These are phyloP conservation scores for Trichoderma sp. DNA, from an alignment of 2,329 filamentous ascomycete species.

Conservation along the genomic window DNA sequence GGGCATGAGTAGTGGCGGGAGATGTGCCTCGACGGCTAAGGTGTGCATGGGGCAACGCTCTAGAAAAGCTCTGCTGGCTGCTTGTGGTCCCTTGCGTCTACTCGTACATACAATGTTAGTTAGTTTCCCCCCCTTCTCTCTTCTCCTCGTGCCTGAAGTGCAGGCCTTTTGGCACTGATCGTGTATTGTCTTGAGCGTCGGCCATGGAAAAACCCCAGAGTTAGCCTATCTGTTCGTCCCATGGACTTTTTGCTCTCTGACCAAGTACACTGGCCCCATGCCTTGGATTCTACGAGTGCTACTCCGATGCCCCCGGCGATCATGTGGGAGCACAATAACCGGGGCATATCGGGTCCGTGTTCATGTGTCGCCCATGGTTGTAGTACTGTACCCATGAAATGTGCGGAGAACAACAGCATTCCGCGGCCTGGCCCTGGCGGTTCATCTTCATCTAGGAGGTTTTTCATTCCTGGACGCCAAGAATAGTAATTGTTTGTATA, in stretches of 20 bases:
- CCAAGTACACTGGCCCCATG: neutral
- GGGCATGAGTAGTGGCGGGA: neutral
- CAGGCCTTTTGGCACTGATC: neutral
- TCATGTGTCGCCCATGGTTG: neutral
- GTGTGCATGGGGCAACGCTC: neutral
- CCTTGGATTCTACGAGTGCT: neutral
- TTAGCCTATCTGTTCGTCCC: neutral
- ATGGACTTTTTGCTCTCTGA: neutral
- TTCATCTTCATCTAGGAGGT: neutral
- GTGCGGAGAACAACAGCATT: conserved; percentile 5
- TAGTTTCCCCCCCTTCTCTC: neutral
- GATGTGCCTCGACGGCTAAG: neutral
- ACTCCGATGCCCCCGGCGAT: neutral
- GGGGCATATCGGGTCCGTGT: neutral
- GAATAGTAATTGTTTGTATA: neutral
- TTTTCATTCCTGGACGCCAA: neutral
- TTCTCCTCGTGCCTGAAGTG: neutral
- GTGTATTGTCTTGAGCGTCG: conserved; percentile 9
- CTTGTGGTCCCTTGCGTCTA: neutral
- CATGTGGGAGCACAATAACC: neutral
- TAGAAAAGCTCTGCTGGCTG: neutral
- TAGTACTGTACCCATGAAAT: neutral
- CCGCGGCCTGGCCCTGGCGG: neutral
- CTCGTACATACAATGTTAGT: neutral
- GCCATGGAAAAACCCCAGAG: conserved; percentile 1